Evolutionary conservation across 2,329 filamentous ascomycete species (phyloP).

Genomic region (Exophiala viscosa): DNA sequence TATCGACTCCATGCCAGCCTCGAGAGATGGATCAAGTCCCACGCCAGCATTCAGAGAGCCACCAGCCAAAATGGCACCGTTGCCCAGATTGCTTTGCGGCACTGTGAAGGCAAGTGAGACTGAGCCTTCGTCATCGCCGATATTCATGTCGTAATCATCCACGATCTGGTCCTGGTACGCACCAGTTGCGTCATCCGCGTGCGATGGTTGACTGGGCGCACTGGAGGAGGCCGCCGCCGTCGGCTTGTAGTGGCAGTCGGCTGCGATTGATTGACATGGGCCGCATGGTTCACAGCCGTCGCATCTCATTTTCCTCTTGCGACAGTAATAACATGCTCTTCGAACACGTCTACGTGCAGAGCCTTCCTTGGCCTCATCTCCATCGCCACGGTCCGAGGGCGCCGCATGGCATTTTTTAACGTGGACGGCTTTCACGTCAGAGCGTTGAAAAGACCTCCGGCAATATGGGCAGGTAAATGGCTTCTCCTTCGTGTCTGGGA

Average conservation of each 20-base stretch:
- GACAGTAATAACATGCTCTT: slow-evolving; percentile 28
- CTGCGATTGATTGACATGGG: slow-evolving; percentile 5
- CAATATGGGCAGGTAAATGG: slow-evolving; percentile 10
- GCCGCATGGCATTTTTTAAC: slow-evolving; percentile 11
- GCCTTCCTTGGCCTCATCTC: background rate
- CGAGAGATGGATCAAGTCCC: background rate
- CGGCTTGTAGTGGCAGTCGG: slow-evolving; percentile 5
- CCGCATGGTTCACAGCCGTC: slow-evolving; percentile 28
- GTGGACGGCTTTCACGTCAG: slow-evolving; percentile 13
- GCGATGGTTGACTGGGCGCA: slow-evolving; percentile 2
- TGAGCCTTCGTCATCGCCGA: background rate
- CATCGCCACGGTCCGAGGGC: background rate
- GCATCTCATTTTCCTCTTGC: slow-evolving; percentile 29
- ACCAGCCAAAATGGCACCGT: background rate
- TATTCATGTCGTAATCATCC: background rate
- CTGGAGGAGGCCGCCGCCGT: background rate
- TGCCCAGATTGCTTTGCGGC: background rate
- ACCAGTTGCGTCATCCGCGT: background rate
- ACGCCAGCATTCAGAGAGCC: too few species aligned
- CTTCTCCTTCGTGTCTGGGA: slow-evolving; percentile 16
- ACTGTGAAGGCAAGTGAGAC: background rate
- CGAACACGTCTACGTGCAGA: slow-evolving; percentile 22
- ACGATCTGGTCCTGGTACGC: background rate
- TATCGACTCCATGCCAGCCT: background rate
- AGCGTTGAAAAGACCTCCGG: slow-evolving; percentile 10